Conservation (phyloP, 2,329 filamentous ascomycete genomes). For the Pseudogymnoascus sp. region DNA sequence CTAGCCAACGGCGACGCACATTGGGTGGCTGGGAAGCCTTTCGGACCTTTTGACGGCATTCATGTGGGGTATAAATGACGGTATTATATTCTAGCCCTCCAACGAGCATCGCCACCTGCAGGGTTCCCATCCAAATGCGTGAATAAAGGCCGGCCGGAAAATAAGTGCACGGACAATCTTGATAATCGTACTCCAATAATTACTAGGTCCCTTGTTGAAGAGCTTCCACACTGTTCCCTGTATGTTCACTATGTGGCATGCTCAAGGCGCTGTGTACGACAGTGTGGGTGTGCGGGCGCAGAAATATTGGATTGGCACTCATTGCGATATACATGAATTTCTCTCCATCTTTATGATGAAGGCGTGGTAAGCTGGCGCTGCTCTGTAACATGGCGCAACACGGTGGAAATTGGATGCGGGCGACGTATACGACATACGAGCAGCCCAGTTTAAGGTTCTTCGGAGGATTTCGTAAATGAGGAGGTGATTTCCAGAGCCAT, state of each 20-base stretch:
- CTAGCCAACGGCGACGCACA: not conserved
- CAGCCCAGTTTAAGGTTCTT: not conserved
- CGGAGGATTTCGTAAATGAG: conserved; percentile 1
- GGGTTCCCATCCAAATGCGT: not conserved
- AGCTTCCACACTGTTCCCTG: not conserved
- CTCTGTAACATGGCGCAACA: not conserved
- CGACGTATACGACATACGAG: not conserved
- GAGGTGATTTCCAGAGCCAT: not conserved
- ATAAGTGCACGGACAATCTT: not conserved
- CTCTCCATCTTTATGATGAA: not conserved
- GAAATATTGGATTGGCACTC: not conserved
- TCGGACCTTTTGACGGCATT: not conserved
- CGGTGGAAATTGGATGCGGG: not conserved
- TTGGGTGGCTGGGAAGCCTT: not conserved
- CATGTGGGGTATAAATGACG: not conserved
- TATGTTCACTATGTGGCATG: not conserved
- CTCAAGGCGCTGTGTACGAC: not conserved
- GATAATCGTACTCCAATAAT: not conserved
- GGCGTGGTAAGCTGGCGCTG: not conserved
- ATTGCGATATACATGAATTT: not conserved
- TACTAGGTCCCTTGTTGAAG: not conserved
- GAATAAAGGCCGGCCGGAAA: not conserved
- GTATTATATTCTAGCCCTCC: not conserved
- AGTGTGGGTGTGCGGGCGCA: not conserved
- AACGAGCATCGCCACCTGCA: not conserved